Base-by-base conservation (phyloP, 1,284 basidiomycete genomes). In the Pascua guehoae region DNA sequence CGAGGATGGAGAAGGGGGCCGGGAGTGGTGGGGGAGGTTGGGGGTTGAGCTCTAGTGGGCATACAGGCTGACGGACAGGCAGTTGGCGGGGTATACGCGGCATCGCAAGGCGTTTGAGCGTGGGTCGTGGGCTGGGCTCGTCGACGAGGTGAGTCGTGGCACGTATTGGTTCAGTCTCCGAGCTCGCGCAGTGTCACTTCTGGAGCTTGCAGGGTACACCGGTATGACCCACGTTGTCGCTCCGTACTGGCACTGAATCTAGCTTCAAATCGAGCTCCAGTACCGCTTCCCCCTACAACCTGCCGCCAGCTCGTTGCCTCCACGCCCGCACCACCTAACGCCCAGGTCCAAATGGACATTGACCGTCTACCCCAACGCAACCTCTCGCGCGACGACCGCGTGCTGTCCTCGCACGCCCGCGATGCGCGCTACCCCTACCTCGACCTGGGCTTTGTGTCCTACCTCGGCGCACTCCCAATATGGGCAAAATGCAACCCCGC, bases 401-500 rank as follows among this genome's bases (percentile, higher is more conserved):
- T 97, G 49, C 84, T 96, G 52, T 91, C 92, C 0, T 86, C 85
- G 0, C 88, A 91, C 66, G 91, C 88, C 0, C 90, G 91, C 70
- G 95, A 98, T 74, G 86, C 87, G 4, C 83, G 93, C 37, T 90
- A 94, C 70, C 93, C 93, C 0, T 96, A 91, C 75, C 83, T 97
- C 47, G 90, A 88, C 2, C 82, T 92, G 11, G 81, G 82, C 1
- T 82, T 95, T 38, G 85, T 95, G 17, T 78, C 81, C 2, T 90
- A 87, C 72, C 74, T 95, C 44, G 86, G 88, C 0, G 71, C 77
- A 44, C 78, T 95, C 1, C 90, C 91, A 0, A 86, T 96, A 2
- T 81, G 90, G 63, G 56, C 82, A 47, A 98, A 98, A 73, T 79
- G 87, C 71, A 88, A 96, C 69, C 60, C 68, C 18, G 59, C 83